Conservation (phyloP, 2,329 filamentous ascomycete genomes). For the Colletotrichum sp. region DNA sequence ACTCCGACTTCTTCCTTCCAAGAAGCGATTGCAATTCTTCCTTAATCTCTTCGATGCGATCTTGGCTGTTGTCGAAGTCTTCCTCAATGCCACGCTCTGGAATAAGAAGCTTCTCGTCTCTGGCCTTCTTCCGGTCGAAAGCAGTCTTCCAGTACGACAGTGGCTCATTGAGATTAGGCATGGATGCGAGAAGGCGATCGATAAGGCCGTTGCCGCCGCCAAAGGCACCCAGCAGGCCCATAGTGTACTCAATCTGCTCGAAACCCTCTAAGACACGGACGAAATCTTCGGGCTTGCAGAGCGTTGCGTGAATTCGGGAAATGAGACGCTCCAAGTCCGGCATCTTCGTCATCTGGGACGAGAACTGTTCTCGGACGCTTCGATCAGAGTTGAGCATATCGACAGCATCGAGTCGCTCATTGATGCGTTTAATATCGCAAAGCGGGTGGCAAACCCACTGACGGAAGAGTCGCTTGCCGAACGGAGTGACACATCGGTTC, state of each 20-base stretch:
- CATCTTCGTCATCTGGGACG: slow-evolving; percentile 85
- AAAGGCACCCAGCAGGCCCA: slow-evolving; percentile 77
- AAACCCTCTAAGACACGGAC: slow-evolving; percentile 93
- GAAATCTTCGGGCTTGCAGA: slow-evolving; percentile 92
- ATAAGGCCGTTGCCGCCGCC: slow-evolving; percentile 83
- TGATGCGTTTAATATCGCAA: slow-evolving; percentile 85
- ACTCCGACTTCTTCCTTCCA: slow-evolving; percentile 71
- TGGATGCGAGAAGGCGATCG: slow-evolving; percentile 79
- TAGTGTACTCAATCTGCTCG: slow-evolving; percentile 96
- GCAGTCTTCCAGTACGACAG: slow-evolving; percentile 89
- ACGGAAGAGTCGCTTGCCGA: slow-evolving; percentile 93
- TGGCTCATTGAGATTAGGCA: slow-evolving; percentile 81
- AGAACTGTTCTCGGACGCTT: slow-evolving; percentile 84
- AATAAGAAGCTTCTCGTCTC: slow-evolving; percentile 80
- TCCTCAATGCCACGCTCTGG: slow-evolving; percentile 88
- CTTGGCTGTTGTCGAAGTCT: slow-evolving; percentile 87
- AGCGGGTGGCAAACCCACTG: slow-evolving; percentile 98
- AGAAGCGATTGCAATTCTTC: slow-evolving; percentile 74
- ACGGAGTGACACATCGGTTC: slow-evolving; percentile 94
- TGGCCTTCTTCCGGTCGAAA: slow-evolving; percentile 83
- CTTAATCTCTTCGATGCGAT: slow-evolving; percentile 77
- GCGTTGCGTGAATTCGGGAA: slow-evolving; percentile 89
- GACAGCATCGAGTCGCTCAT: slow-evolving; percentile 91
- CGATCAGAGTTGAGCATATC: slow-evolving; percentile 88
- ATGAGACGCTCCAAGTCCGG: slow-evolving; percentile 94